These are phyloP conservation scores for Adansonia digitata DNA, from an alignment of 345 rosid species.

Conservation along the genomic window DNA sequence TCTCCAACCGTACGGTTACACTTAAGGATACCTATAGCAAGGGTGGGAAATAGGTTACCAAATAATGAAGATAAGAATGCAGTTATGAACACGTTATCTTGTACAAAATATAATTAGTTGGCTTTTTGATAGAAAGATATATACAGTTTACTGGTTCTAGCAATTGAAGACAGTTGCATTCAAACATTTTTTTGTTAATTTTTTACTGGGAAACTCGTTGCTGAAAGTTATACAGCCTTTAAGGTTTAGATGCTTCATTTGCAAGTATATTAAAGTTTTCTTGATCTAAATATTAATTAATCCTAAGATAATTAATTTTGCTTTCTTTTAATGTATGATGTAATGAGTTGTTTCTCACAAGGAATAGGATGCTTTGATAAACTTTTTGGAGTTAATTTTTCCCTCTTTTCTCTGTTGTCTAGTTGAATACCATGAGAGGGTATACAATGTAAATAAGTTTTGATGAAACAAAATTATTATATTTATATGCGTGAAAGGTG, in stretches of 20 bases:
- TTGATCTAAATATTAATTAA: too few relatives aligned
- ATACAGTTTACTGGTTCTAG: background rate
- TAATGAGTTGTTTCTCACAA: too few relatives aligned
- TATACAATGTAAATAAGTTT: too few relatives aligned
- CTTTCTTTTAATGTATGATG: background rate
- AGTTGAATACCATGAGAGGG: too few relatives aligned
- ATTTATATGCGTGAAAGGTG: too few relatives aligned
- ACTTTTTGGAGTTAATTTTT: too few relatives aligned
- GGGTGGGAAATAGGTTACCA: slow-evolving; percentile 36
- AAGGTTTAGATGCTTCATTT: background rate
- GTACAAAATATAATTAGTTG: background rate
- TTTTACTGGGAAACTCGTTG: background rate
- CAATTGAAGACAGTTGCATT: background rate
- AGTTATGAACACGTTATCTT: background rate
- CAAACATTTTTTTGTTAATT: background rate
- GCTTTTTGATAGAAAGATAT: background rate
- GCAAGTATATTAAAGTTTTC: background rate
- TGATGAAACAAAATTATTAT: too few relatives aligned
- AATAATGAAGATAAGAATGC: background rate
- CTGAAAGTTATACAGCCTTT: background rate
- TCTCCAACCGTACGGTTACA: too few relatives aligned
- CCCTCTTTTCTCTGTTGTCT: too few relatives aligned
- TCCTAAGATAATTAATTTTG: background rate
- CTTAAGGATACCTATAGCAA: slow-evolving; percentile 51
- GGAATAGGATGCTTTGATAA: too few relatives aligned